Evolutionary conservation across 768 basidiomycete species (phyloP), one percentile per base, ranked within the genome.

Genomic region (Tricholoma saponaceum): DNA sequence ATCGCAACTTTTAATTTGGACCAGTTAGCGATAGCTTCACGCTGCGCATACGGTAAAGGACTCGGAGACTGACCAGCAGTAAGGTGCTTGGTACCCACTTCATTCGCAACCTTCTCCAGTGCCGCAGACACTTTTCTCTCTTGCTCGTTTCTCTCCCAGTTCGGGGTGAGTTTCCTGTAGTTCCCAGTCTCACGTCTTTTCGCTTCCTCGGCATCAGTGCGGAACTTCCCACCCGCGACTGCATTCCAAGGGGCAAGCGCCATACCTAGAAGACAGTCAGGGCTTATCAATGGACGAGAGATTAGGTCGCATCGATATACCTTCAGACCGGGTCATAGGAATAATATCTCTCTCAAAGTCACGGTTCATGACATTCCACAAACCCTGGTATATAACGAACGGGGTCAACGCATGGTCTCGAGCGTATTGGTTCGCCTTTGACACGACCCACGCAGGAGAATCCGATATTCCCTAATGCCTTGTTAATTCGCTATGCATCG

Each of bases 331-430:
- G 53, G 62, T 72, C 76, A 68, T 76, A 14, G 76, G 74, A 52
- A 81, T 75, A 58, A 81, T 77, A 0, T 81, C 81, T 7, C 80
- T 70, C 61, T 82, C 80, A 26, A 81, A 67, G 39, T 76, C 74
- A 26, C 81, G 72, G 9, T 69, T 53, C 61, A 77, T 67, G 25
- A 74, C 64, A 57, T 70, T 74, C 76, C 73, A 77, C 18, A 58
- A 60, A 4, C 77, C 81, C 64, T 78, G 82, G 61, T 82, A 83
- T 8, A 82, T 67, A 26, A 70, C 69, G 62, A 84, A 84, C 1
- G 77, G 81, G 0, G 76, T 72, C 59, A 77, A 68, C 0, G 72
- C 77, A 43, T 81, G 75, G 41, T 71, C 68, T 0, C 75, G 67
- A 13, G 81, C 79, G 54, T 79, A 82, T 57, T 77, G 72, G 66